Base-by-base conservation (phyloP, 306 rosid species). In the Luffa aegyptiaca region DNA sequence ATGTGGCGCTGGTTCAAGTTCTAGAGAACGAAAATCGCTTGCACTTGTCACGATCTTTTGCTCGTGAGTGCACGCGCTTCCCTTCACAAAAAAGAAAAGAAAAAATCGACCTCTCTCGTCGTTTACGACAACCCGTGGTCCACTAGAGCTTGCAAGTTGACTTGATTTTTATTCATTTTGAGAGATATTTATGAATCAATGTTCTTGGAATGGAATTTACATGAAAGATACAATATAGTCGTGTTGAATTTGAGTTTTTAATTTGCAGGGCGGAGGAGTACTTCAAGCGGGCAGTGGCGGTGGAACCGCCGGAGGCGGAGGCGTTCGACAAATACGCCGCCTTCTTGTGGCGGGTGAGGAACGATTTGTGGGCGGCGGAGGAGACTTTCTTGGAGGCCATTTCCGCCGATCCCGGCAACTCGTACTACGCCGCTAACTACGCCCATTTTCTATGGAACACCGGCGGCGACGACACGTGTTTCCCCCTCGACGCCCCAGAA, bases 391-490 rank as follows among this genome's bases (percentile, higher is more conserved):
- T 93, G 77, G 98, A 89, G 13, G 99, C 99, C 45, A 90, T 96
- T 20, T 79, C 89, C 8, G 96, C 90, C 2, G 98, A 96, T 18
- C 97, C 99, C 7, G 79, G 48, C 18, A 96, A 96, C 86, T 80
- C 98, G 0, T 86, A 73, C 81, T 90, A 96, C 62, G 91, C 99
- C 0, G 97, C 96, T 21, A 89, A 85, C 41, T 96, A 96, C 58
- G 99, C 99, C 56, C 91, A 91, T 85, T 96, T 96, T 77, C 97
- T 96, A 0, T 93, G 99, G 99, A 87, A 91, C 83, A 91, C 97
- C 2, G 99, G 97, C 33, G 99, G 85, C 2, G 98, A 96, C 37
- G 99, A 96, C 81, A 91, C 99, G 11, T 96, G 98, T 71, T 96
- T 87, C 74, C 97, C 99, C 26, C 87, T 90, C 1, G 72, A 35